These are phyloP conservation scores for Mycena rebaudengoi DNA, from an alignment of 768 basidiomycete species.

Conservation along the genomic window DNA sequence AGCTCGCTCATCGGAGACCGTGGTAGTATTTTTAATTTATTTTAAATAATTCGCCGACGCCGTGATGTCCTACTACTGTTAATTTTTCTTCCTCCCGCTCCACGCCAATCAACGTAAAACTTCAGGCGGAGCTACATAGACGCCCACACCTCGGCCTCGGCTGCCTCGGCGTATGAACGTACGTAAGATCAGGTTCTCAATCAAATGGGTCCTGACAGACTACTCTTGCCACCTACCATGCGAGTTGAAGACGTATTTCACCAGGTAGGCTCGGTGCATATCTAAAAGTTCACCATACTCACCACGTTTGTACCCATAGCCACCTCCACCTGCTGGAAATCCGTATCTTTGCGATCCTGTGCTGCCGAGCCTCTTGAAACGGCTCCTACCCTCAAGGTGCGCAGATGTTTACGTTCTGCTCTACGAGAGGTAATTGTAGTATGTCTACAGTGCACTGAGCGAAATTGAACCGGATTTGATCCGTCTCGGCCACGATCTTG, in stretches of 20 bases:
- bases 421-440: background rate
- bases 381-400: conserved; percentile 61
- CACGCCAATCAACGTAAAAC: too few relatives aligned
- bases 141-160: too few relatives aligned
- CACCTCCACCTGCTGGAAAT: conserved; percentile 54
- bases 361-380: conserved; percentile 65
- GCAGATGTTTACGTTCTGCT: background rate
- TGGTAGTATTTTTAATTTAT: too few relatives aligned
- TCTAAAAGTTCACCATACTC: background rate
- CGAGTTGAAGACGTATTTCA: conserved; percentile 25
- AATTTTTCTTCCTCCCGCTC: too few relatives aligned
- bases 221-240: conserved; percentile 13
- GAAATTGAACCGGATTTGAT: conserved; percentile 71
- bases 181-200: too few relatives aligned
- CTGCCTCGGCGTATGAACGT: too few relatives aligned
- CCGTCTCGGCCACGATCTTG: conserved; percentile 63
- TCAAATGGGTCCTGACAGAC: too few relatives aligned
- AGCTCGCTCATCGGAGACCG: too few relatives aligned
- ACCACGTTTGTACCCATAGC: background rate
- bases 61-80: too few relatives aligned
- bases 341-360: conserved; percentile 70
- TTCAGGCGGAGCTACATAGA: too few relatives aligned
- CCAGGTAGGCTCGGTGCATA: too few relatives aligned
- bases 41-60: too few relatives aligned
- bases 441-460: conserved; percentile 44